Base-by-base conservation (phyloP, 768 basidiomycete genomes). In the Calocybe gangraenosa region DNA sequence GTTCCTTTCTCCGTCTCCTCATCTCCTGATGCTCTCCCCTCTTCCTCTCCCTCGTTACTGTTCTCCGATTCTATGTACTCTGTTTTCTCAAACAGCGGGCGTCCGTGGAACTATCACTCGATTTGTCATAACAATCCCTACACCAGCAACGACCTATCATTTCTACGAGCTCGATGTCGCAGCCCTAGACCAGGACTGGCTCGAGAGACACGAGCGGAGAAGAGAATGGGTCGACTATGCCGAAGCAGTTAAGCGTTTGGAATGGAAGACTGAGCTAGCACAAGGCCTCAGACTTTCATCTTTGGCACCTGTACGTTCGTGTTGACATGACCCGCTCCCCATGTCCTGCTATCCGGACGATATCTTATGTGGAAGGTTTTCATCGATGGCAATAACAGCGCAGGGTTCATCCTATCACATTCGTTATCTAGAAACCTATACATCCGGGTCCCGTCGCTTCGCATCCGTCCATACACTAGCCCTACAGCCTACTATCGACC, bases 141-240 rank as follows among this genome's bases (percentile, higher is more conserved):
- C 84, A 33, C 79, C 84, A 28, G 79, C 87, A 41, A 77, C 85
- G 43, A 92, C 82, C 31, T 92, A 91, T 68, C 90, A 92, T 67
- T 91, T 92, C 54, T 92, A 87, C 68, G 90, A 92, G 64, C 77
- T 92, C 57, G 90, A 92, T 65, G 88, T 91, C 38, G 71, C 76
- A 13, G 69, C 68, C 32, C 78, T 92, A 46, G 90, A 91, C 55
- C 70, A 78, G 50, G 81, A 87, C 50, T 92, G 90, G 90, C 68
- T 87, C 47, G 90, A 92, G 63, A 69, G 77, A 57, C 74, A 80
- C 53, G 89, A 92, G 69, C 81, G 90, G 50, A 74, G 71, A 62
- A 70, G 90, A 56, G 90, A 92, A 68, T 91, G 87, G 88, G 88
- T 92, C 55, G 88, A 91, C 65, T 90, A 84, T 57, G 79, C 82